phyloP scores from a whole-genome alignment of 805 yeast species.

The Yamadazyma tumulicola region DNA sequence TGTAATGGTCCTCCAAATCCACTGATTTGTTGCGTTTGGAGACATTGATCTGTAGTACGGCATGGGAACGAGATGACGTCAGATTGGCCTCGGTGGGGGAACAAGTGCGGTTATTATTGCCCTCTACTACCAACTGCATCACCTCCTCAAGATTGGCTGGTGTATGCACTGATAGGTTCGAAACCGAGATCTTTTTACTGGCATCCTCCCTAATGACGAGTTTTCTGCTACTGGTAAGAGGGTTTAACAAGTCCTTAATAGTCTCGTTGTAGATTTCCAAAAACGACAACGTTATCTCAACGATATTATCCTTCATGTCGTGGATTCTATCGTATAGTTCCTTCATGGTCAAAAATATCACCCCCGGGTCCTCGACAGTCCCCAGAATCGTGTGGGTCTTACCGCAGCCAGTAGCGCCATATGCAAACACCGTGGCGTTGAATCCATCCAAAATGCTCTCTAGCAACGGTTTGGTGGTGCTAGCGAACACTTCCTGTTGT shows the following conservation, averaged over 20 bases:
- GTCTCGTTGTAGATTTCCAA: slow-evolving; percentile 91
- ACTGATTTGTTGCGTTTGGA: slow-evolving; percentile 57
- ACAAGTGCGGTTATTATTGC: slow-evolving; percentile 73
- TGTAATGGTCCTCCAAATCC: slow-evolving; percentile 62
- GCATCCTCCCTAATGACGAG: slow-evolving; percentile 71
- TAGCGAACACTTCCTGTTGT: slow-evolving; percentile 64
- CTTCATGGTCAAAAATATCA: slow-evolving; percentile 72
- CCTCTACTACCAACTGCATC: slow-evolving; percentile 70
- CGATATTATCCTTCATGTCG: slow-evolving; percentile 41
- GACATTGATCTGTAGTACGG: slow-evolving; percentile 81
- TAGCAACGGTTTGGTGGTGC: slow-evolving; percentile 68
- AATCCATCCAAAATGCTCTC: slow-evolving; percentile 78
- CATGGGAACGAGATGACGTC: slow-evolving; percentile 89
- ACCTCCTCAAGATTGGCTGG: slow-evolving; percentile 68
- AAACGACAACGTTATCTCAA: slow-evolving; percentile 67
- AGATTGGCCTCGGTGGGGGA: slow-evolving; percentile 91
- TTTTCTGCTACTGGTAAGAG: slow-evolving; percentile 44
- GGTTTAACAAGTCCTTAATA: slow-evolving; percentile 72
- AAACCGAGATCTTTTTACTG: slow-evolving; percentile 60
- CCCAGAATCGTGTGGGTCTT: slow-evolving; percentile 91
- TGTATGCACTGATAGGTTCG: slow-evolving; percentile 62
- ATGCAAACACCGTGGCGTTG: slow-evolving; percentile 91
- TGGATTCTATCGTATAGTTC: slow-evolving; percentile 68
- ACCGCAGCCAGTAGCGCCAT: slow-evolving; percentile 99
- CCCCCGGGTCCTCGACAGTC: slow-evolving; percentile 67